Conservation (phyloP, 164 flowering plant genomes). For the grape (Vitis vinifera) region ASM3070453v1 NC_081815.1:8107001-8107500, state of each 20-base stretch:
- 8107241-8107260: neutral
- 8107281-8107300: conserved; percentile 9
- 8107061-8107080: conserved; percentile 34
- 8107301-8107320: conserved; percentile 90
- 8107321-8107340: conserved; percentile 82
- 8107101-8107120: conserved; percentile 76
- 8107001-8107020: neutral
- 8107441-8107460: neutral
- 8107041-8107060: conserved; percentile 12
- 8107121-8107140: conserved; percentile 57
- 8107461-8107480: neutral
- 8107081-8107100: conserved; percentile 89
- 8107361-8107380: conserved; percentile 66
- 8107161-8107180: conserved; percentile 88
- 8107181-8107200: conserved; percentile 80
- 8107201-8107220: conserved; percentile 3
- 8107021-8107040: neutral
- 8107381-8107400: conserved; percentile 77
- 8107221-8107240: neutral
- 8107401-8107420: conserved; percentile 79
- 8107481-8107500: neutral
- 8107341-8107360: conserved; percentile 62
- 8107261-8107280: neutral
- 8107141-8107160: conserved; percentile 78
- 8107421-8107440: conserved; percentile 1